These are phyloP conservation scores for Begonia peltatifolia DNA, from an alignment of 306 rosid genomes.

Conservation along the genomic window DNA sequence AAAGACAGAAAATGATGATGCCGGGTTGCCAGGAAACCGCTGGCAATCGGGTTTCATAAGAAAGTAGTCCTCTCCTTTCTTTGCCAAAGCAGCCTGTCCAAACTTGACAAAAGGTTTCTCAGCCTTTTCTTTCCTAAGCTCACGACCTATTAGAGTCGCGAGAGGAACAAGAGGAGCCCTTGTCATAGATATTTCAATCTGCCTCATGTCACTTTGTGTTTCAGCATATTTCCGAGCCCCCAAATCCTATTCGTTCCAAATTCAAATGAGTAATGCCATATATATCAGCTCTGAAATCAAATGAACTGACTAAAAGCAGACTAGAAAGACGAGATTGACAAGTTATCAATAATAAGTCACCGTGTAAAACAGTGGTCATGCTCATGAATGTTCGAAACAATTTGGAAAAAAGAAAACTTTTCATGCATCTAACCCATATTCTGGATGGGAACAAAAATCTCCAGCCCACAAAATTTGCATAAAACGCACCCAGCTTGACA, in stretches of 20 bases:
- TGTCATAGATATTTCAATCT: slow-evolving; percentile 43
- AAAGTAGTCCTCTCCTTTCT: slow-evolving; percentile 96
- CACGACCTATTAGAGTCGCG: slow-evolving; percentile 88
- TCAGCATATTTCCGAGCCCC: slow-evolving; percentile 27
- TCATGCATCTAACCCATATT: too few relatives aligned
- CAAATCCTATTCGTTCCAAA: slow-evolving; percentile 12
- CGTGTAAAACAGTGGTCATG: neutral
- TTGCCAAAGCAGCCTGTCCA: slow-evolving; percentile 98
- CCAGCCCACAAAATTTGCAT: neutral
- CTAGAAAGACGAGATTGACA: neutral
- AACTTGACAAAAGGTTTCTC: slow-evolving; percentile 74
- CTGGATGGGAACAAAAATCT: neutral
- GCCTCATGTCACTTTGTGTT: slow-evolving; percentile 50
- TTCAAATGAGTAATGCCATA: slow-evolving; percentile 2
- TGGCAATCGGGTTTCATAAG: slow-evolving; percentile 69
- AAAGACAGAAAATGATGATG: slow-evolving; percentile 71
- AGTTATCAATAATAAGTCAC: neutral
- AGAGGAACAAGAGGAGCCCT: slow-evolving; percentile 60
- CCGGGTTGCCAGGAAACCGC: slow-evolving; percentile 56
- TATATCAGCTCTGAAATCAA: neutral
- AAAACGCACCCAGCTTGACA: neutral
- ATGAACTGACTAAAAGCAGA: neutral
- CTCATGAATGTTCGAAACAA: neutral
- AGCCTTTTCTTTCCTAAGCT: slow-evolving; percentile 63
- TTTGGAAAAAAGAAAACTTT: neutral